These are phyloP conservation scores for Pseudogymnoascus sp. DNA, from an alignment of 2,329 filamentous ascomycete species.

Conservation along the genomic window DNA sequence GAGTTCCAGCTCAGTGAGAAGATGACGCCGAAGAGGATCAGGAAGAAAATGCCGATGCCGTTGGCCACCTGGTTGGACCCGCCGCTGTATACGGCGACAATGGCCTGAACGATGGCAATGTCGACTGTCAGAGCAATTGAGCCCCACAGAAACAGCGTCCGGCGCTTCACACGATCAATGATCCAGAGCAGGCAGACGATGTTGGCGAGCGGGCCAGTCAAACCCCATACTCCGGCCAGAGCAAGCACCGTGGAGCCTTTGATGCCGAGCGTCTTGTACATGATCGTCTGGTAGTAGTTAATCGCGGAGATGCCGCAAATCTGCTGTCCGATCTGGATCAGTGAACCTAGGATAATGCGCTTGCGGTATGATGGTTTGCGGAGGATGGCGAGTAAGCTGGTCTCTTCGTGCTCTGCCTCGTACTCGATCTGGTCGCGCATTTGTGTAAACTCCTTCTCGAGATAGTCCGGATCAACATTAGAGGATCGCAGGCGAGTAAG, in stretches of 20 bases:
- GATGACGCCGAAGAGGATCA: conserved; percentile 9
- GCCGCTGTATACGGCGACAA: conserved; percentile 14
- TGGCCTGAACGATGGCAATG: not conserved
- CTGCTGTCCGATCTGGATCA: conserved; percentile 14
- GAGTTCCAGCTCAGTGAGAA: conserved; percentile 13
- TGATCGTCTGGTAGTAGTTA: conserved; percentile 14
- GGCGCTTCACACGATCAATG: conserved; percentile 9
- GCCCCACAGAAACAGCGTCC: not conserved
- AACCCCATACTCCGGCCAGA: not conserved
- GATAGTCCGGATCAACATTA: not conserved
- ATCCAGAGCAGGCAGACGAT: conserved; percentile 12
- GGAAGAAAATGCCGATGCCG: conserved; percentile 13
- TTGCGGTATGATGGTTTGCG: conserved; percentile 9
- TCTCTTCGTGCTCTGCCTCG: not conserved
- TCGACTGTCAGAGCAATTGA: not conserved
- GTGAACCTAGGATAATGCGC: conserved; percentile 6
- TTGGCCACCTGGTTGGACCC: conserved; percentile 11
- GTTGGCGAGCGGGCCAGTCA: not conserved
- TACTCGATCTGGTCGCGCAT: not conserved
- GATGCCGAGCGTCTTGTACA: conserved; percentile 14
- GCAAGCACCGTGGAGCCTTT: not conserved
- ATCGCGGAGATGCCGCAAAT: conserved; percentile 13
- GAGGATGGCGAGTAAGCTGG: too few relatives aligned
- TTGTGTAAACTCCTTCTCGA: not conserved
- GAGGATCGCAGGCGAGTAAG: not conserved